Evolutionary conservation across 2,329 filamentous ascomycete genomes (phyloP), one percentile per base, ranked within the genome.

Genomic region (Botrytis aclada): DNA sequence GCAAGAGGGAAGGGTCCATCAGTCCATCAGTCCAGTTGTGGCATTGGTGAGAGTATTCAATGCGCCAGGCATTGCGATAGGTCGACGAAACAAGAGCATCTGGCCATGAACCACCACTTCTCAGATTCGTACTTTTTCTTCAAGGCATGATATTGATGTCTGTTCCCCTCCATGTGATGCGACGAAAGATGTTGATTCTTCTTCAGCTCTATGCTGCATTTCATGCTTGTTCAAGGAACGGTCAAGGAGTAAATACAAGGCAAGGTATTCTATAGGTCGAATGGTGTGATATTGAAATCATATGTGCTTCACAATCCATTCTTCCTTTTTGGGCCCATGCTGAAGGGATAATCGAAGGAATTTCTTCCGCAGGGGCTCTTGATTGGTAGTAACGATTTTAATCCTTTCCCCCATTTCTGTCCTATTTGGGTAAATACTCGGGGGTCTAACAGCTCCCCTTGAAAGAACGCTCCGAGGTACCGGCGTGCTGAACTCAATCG

Each of bases 201-300:
- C 60, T 32, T 47, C 43, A 66, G 22, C 45, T 63, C 37, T 6
- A 20, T 25, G 34, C 20, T 39, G 51, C 22, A 25, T n/a, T 56
- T 56, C 34, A 56, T 67, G 65, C 65, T 41, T 41, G 34, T 56
- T 56, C 47, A 41, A 32, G 25, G 47, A 41, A 18, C 39, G n/a
- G n/a, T 25, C 65, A 67, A 67, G 65, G 34, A 41, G 47, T 32
- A 8, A 25, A 29, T 4, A 22, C 7, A 18, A 41, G 47, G 18
- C 20, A 56, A 69, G 47, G 65, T 56, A 56, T 58, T 56, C 12
- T 25, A 69, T 69, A 56, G 65, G 65, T 9, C 18, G n/a, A 16
- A 32, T 18, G 1, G 65, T 56, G 65, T 69, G 65, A 69, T 69
- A 69, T 56, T 25, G 65, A 69, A 39, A 69, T 43, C n/a, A 51